phyloP scores from a whole-genome alignment of 495 filamentous ascomycete species.

The Pyrenula aspistea region DNA sequence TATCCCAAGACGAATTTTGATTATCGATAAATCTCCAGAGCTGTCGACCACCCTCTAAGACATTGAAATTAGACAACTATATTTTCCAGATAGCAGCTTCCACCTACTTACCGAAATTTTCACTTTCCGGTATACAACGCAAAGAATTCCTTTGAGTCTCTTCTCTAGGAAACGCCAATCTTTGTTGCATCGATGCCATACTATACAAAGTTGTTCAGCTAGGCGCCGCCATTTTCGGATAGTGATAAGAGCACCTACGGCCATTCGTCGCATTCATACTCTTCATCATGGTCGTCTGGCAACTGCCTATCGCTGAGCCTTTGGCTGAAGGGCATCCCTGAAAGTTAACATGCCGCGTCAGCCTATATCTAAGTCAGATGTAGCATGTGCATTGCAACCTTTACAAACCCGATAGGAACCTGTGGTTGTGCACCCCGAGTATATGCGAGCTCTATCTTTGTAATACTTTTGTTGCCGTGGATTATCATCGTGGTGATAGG shows the following conservation, averaged over 20 bases:
- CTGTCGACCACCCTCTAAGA: background rate
- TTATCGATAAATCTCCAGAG: background rate
- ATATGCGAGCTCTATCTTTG: background rate
- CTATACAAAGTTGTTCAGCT: background rate
- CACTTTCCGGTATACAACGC: background rate
- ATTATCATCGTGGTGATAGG: no score
- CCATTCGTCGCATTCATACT: background rate
- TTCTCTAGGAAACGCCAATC: background rate
- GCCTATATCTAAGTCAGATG: no score
- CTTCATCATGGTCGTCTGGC: no score
- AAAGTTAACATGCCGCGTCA: background rate
- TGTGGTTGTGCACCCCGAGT: background rate
- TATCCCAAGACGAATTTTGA: background rate
- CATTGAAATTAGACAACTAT: background rate
- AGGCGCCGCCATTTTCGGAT: background rate
- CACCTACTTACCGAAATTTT: background rate
- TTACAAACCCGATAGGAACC: background rate
- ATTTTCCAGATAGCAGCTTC: background rate
- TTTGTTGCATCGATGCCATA: background rate
- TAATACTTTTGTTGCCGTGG: background rate
- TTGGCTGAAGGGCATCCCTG: background rate
- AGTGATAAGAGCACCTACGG: background rate
- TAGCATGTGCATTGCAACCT: background rate
- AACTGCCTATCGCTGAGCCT: background rate
- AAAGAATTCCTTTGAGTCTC: background rate